Conservation (phyloP, 2,329 filamentous ascomycete species). For the Aspergillus viridinutans region DNA sequence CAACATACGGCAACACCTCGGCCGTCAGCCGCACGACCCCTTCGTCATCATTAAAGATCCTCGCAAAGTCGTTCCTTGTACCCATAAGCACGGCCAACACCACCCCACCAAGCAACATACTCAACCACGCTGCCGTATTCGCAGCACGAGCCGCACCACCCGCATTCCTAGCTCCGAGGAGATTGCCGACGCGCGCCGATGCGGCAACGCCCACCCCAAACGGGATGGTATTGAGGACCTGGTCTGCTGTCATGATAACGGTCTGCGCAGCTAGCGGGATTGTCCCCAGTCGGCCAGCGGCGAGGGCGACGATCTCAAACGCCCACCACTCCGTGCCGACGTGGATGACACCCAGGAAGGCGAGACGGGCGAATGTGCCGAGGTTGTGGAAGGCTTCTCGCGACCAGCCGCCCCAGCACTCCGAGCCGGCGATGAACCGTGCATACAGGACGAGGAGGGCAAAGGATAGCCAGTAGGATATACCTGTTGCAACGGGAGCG, state of each 20-base stretch:
- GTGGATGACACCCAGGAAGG: conserved; percentile 71
- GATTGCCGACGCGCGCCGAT: conserved; percentile 72
- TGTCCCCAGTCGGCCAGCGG: conserved; percentile 74
- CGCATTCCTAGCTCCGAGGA: conserved; percentile 66
- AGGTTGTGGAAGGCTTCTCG: conserved; percentile 63
- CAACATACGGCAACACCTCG: conserved; percentile 80
- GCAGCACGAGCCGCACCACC: conserved; percentile 66
- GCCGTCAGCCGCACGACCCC: conserved; percentile 68
- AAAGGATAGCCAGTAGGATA: conserved; percentile 84
- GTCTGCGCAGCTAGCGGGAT: conserved; percentile 76
- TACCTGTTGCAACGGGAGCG: conserved; percentile 74
- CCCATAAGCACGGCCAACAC: conserved; percentile 67
- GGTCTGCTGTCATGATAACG: conserved; percentile 86
- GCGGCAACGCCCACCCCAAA: conserved; percentile 83
- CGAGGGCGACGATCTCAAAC: conserved; percentile 83
- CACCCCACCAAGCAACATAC: conserved; percentile 61
- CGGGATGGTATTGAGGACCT: conserved; percentile 78
- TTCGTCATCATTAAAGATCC: conserved; percentile 75
- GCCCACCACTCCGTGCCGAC: conserved; percentile 94
- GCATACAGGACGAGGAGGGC: conserved; percentile 69
- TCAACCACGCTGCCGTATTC: conserved; percentile 70
- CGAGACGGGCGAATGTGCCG: conserved; percentile 67
- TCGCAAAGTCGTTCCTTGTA: conserved; percentile 68
- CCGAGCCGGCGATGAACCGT: conserved; percentile 63
- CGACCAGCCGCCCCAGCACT: conserved; percentile 76